Evolutionary conservation across 495 filamentous ascomycete species (phyloP), one percentile per base, ranked within the genome.

Genomic region (Talaromyces stipitatus): DNA sequence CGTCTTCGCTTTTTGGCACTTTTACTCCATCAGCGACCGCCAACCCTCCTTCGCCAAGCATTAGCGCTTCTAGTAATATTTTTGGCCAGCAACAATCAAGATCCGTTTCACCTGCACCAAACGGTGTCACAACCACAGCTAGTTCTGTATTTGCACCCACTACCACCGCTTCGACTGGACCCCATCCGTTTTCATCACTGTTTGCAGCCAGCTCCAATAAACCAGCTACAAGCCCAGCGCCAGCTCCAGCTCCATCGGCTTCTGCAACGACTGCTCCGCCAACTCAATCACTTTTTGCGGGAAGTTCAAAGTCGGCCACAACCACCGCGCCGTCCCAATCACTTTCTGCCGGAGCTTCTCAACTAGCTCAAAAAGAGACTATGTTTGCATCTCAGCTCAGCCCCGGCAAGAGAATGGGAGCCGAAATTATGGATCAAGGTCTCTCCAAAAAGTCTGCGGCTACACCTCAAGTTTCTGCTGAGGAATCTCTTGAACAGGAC

Each of bases 1-100:
- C 60, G 26, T 46, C 60, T 9, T 64, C 64, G 6, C 36, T 66
- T 32, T 69, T 69, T 58, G 63, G 63, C 30, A 56, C 60, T 23
- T 38, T 65, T n/a, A 60, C 56, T 29, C 60, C 64, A 24, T 28
- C 62, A 41, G 52, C 54, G 29, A 59, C 58, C 32, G 24, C 48
- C 12, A 51, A 51, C 27, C 48, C 48, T 51, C 24, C 48, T 11
- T 27, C 48, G 24, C n/a, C 48, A 0, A 51, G 7, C 5, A 4
- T 51, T 8, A 30, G 48, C n/a, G 12, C 24, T 47, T 47, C 43
- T 28, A 51, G 27, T 26, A 51, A 30, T 16, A 28, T 51, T 11
- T 51, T 51, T 30, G 48, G 48, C 22, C 26, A 30, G 11, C 48
- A 51, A 51, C 48, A 51, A 10, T 51, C 48, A 18, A 51, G 27